These are phyloP conservation scores for Fusarium sacchari DNA, from an alignment of 2,329 filamentous ascomycete genomes.

Conservation along the genomic window DNA sequence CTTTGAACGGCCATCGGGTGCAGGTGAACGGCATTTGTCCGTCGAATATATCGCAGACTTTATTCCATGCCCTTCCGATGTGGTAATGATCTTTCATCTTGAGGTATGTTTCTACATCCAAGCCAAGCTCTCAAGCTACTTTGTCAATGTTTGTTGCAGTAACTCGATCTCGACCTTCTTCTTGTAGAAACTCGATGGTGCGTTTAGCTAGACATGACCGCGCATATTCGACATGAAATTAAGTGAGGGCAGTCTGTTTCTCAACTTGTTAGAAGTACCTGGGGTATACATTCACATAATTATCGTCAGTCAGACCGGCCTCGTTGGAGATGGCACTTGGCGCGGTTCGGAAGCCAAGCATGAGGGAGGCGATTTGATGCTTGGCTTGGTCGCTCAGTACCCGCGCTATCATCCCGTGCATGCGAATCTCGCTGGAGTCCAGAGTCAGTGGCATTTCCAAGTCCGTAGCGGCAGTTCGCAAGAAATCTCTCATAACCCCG, in stretches of 20 bases:
- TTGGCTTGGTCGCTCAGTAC: too few species aligned
- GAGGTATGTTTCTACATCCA: rapidly evolving
- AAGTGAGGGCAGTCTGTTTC: background rate
- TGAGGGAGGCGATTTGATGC: too few species aligned
- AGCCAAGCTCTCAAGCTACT: rapidly evolving
- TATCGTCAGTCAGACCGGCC: too few species aligned
- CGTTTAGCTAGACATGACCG: background rate
- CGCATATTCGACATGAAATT: background rate
- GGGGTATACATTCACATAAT: too few species aligned
- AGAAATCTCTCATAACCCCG: too few species aligned
- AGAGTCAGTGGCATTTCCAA: too few species aligned
- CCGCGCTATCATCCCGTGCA: too few species aligned
- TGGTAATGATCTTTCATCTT: background rate
- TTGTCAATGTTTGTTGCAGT: rapidly evolving
- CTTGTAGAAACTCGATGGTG: rapidly evolving
- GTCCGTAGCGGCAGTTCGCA: too few species aligned
- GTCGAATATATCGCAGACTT: background rate
- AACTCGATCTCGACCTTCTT: background rate
- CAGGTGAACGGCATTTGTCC: background rate
- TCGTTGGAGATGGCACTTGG: too few species aligned
- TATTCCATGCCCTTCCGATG: rapidly evolving
- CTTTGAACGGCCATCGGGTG: background rate
- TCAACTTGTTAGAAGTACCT: too few species aligned
- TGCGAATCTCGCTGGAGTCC: too few species aligned
- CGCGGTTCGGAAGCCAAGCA: too few species aligned